Conservation (phyloP, 2,329 filamentous ascomycete species). For the Spiromastix sp. region DNA sequence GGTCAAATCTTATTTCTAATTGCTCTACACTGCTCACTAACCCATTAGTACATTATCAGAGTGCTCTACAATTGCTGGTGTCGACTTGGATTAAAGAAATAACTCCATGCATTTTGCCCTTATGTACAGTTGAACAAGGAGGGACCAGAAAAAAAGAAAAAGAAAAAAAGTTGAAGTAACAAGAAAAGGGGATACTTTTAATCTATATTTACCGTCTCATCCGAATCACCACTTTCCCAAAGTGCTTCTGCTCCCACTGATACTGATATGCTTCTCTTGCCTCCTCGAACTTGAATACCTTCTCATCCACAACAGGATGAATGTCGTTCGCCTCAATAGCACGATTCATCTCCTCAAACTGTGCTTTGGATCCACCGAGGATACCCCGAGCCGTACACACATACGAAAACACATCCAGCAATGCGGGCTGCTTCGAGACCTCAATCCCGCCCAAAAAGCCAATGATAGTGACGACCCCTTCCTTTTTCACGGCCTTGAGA, state of each 20-base stretch:
- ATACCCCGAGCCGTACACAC: constrained; percentile 49
- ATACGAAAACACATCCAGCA: constrained; percentile 41
- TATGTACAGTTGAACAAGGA: too few relatives aligned
- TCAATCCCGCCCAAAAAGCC: constrained; percentile 45
- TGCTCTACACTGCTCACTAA: too few relatives aligned
- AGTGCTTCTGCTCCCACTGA: constrained; percentile 41
- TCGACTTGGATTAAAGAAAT: too few relatives aligned
- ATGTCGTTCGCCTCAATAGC: constrained; percentile 51
- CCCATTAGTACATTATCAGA: too few relatives aligned
- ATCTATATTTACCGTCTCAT: too few relatives aligned
- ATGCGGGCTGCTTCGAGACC: constrained; percentile 38
- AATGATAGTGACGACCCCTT: constrained; percentile 47
- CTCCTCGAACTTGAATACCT: constrained; percentile 44
- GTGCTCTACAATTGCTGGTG: too few relatives aligned
- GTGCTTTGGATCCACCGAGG: constrained; percentile 44
- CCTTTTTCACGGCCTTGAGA: constrained; percentile 43
- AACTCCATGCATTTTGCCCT: too few relatives aligned
- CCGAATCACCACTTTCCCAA: constrained; percentile 46
- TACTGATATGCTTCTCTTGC: constrained; percentile 46
- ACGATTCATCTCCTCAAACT: constrained; percentile 50
- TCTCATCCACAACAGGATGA: constrained; percentile 49
- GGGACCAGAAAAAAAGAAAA: too few relatives aligned
- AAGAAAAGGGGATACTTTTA: too few relatives aligned
- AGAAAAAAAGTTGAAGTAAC: too few relatives aligned
- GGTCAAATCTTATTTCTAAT: too few relatives aligned